A percentile compares a stretch with the other conserved stretches of the same genome.
These are phyloP conservation scores for Annulohypoxylon moriforme DNA, from an alignment of 495 filamentous ascomycete species.

Conservation along the genomic window DNA sequence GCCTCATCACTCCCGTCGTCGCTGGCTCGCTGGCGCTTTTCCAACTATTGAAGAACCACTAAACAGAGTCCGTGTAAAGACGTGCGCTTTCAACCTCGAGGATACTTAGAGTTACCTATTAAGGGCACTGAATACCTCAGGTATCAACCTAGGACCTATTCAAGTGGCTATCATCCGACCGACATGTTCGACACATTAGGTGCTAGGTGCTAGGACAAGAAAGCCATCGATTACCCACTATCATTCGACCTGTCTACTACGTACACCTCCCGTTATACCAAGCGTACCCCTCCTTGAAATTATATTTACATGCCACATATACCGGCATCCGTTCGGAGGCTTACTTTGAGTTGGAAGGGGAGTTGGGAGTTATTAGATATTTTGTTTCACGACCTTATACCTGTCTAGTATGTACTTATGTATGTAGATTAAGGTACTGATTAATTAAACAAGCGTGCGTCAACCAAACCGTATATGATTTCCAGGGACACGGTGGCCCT, in stretches of 20 bases:
- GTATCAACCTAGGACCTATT: background rate
- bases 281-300: background rate
- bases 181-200: background rate
- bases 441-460: background rate
- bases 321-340: background rate
- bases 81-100: background rate
- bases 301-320: background rate
- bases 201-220: background rate
- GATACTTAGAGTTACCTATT: background rate
- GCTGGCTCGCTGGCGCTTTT: constrained; percentile 55
- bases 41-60: constrained; percentile 44
- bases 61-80: constrained; percentile 10
- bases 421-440: background rate
- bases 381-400: background rate
- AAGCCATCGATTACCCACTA: background rate
- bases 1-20: constrained; percentile 55
- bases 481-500: background rate
- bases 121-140: no score
- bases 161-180: background rate
- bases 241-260: background rate
- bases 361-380: background rate
- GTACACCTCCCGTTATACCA: background rate
- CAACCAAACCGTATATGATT: background rate
- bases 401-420: background rate
- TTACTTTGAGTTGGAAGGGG: background rate